A percentile compares a stretch with the other conserved stretches of the same genome.
Conservation (phyloP, 1,284 basidiomycete species). For the Trametes pubescens region DNA sequence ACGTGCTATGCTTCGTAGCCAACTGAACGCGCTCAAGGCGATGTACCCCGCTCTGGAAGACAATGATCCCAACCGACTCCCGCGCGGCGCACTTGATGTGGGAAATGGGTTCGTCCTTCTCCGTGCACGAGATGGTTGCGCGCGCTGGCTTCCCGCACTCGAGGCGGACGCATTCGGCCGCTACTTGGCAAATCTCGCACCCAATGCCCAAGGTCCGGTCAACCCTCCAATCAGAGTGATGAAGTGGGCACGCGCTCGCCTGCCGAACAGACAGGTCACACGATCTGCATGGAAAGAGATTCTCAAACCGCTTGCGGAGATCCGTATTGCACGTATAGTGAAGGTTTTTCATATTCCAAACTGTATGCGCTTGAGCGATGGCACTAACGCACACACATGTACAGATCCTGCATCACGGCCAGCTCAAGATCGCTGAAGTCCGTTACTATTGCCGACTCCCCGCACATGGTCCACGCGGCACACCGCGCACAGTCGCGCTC, state of each 20-base stretch:
- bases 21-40: slow-evolving; percentile 35
- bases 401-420: not conserved
- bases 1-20: slow-evolving; percentile 25
- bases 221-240: not conserved
- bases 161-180: not conserved
- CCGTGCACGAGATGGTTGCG: not conserved
- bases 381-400: too few relatives aligned
- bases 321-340: slow-evolving; percentile 26
- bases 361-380: too few relatives aligned
- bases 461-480: too few relatives aligned
- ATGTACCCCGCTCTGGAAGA: slow-evolving; percentile 26
- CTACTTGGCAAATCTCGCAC: not conserved
- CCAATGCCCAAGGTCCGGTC: not conserved
- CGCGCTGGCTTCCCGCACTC: not conserved
- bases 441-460: slow-evolving; percentile 12
- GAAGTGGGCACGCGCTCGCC: slow-evolving; percentile 11
- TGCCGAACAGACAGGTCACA: slow-evolving; percentile 10
- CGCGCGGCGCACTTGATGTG: slow-evolving; percentile 18
- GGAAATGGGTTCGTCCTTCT: slow-evolving; percentile 27
- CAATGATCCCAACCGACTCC: not conserved
- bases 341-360: slow-evolving; percentile 25
- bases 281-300: slow-evolving; percentile 33
- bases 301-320: not conserved
- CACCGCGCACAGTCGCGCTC: not conserved
- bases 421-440: slow-evolving; percentile 14